Evolutionary conservation across 2,329 filamentous ascomycete genomes (phyloP).

Genomic region (Anisogramma anomala): DNA sequence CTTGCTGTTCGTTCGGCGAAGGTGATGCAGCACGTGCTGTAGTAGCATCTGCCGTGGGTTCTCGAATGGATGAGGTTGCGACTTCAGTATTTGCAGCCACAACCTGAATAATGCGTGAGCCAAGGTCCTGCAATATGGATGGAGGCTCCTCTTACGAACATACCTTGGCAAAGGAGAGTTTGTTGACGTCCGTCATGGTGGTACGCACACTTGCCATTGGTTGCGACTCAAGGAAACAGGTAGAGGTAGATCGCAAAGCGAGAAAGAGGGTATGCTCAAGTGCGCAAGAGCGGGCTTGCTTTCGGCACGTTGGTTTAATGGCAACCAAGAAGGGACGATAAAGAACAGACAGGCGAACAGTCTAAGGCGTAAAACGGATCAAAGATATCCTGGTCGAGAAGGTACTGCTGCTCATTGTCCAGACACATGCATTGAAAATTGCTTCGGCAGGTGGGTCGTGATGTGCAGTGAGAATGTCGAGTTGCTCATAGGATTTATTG

Average conservation of each 20-base stretch:
- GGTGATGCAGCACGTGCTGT: neutral
- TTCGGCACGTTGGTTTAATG: constrained; percentile 7
- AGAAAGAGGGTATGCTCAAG: too few species aligned
- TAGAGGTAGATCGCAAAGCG: too few species aligned
- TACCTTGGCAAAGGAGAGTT: constrained; percentile 70
- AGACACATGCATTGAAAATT: constrained; percentile 26
- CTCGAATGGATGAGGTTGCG: constrained; percentile 21
- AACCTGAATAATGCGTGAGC: constrained; percentile 13
- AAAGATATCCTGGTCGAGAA: constrained; percentile 39
- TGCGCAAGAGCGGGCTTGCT: constrained; percentile 17
- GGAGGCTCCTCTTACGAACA: constrained; percentile 16
- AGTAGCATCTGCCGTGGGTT: neutral
- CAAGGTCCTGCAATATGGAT: neutral
- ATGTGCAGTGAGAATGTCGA: neutral
- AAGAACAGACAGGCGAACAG: constrained; percentile 20
- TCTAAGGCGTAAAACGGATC: constrained; percentile 45
- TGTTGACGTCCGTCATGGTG: constrained; percentile 36
- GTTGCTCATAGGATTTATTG: too few species aligned
- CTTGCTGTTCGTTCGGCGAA: neutral
- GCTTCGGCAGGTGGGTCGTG: constrained; percentile 2
- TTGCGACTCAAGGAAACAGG: constrained; percentile 16
- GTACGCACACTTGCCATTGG: constrained; percentile 37
- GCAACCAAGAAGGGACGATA: constrained; percentile 13
- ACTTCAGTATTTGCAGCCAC: constrained; percentile 24
- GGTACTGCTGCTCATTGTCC: constrained; percentile 46